Conservation (phyloP, 2,329 filamentous ascomycete genomes). For the Neofusicoccum laricinum region DNA sequence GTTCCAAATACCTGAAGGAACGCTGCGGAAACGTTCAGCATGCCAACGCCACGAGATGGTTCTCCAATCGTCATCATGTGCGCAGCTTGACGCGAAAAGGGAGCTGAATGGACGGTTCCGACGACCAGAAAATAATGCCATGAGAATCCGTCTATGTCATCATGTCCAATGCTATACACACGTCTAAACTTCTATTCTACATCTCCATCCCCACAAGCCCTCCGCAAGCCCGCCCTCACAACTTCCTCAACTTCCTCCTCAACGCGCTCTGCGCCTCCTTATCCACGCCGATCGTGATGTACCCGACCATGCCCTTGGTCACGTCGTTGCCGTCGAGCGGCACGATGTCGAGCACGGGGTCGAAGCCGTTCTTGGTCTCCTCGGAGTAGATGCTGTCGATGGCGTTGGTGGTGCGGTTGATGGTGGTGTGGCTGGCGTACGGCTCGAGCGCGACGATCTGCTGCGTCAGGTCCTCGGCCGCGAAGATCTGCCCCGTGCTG, state of each 20-base stretch:
- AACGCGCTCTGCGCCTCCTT: neutral
- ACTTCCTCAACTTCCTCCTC: slow-evolving; percentile 13
- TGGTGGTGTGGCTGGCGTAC: slow-evolving; percentile 32
- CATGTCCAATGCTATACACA: too few species aligned
- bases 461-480: slow-evolving; percentile 28
- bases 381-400: slow-evolving; percentile 22
- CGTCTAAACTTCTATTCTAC: too few species aligned
- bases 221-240: too few species aligned
- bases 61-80: too few species aligned
- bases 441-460: slow-evolving; percentile 35
- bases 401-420: slow-evolving; percentile 36
- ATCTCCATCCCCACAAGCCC: too few species aligned
- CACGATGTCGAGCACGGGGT: slow-evolving; percentile 21
- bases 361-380: slow-evolving; percentile 25
- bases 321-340: neutral
- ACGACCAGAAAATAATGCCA: too few species aligned
- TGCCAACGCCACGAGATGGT: too few species aligned
- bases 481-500: slow-evolving; percentile 34
- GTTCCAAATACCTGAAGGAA: too few species aligned
- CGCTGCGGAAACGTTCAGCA: too few species aligned
- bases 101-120: too few species aligned
- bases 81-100: too few species aligned
- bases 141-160: too few species aligned
- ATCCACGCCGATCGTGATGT: slow-evolving; percentile 37
- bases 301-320: slow-evolving; percentile 31